Conservation (phyloP, 208 protist genomes). For the Crithidia fasciculata region DNA sequence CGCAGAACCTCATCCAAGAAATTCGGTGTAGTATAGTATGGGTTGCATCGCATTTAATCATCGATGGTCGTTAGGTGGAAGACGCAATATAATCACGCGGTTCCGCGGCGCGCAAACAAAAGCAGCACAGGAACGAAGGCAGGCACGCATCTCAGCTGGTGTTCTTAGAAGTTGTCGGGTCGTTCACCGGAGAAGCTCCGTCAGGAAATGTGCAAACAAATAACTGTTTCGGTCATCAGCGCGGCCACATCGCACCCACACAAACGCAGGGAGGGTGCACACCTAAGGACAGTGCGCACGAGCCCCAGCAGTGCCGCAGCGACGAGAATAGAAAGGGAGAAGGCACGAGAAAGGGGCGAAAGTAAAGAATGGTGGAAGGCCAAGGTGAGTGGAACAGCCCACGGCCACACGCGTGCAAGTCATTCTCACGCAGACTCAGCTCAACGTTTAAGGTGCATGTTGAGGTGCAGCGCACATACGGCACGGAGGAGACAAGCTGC, state of each 20-base stretch:
- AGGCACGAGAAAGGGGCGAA: too few relatives aligned
- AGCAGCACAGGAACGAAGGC: not conserved
- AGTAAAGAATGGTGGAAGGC: too few relatives aligned
- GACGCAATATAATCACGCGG: constrained; percentile 24
- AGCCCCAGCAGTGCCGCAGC: too few relatives aligned
- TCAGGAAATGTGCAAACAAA: constrained; percentile 35
- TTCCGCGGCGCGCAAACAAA: constrained; percentile 1
- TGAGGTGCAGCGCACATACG: too few relatives aligned
- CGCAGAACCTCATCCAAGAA: constrained; percentile 23
- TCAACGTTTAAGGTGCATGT: too few relatives aligned
- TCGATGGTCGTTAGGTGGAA: constrained; percentile 22
- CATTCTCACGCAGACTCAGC: too few relatives aligned
- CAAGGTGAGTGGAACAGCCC: too few relatives aligned
- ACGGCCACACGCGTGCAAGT: too few relatives aligned
- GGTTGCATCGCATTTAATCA: constrained; percentile 28
- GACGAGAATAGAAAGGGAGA: too few relatives aligned
- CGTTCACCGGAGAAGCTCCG: constrained; percentile 9
- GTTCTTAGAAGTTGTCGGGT: constrained; percentile 17
- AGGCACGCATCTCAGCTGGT: constrained; percentile 16
- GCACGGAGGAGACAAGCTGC: too few relatives aligned
- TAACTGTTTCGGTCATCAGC: constrained; percentile 27
- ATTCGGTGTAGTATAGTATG: constrained; percentile 39
- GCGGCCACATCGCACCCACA: not conserved
- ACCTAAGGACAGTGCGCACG: too few relatives aligned
- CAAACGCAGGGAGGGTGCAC: not conserved